Percentiles rank a stretch among this genome's conserved stretches.
Conservation (phyloP, 169 alveolate species). For the Eimeria maxima region DNA sequence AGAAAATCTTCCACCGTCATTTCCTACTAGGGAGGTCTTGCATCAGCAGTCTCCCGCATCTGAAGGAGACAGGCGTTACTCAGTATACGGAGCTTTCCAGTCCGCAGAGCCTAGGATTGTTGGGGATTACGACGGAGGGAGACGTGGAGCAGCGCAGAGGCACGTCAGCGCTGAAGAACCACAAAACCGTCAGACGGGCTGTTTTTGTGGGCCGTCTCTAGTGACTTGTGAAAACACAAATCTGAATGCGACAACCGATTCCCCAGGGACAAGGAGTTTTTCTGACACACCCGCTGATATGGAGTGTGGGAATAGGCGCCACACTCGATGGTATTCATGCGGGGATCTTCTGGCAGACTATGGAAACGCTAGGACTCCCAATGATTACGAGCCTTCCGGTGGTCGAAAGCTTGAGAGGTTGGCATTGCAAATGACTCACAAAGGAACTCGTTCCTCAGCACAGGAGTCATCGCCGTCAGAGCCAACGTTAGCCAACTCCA, state of each 20-base stretch:
- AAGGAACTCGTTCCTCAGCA: neutral
- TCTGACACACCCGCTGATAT: neutral
- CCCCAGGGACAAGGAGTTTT: constrained; percentile 1
- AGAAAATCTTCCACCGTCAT: neutral
- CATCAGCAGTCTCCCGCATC: neutral
- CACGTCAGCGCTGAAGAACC: neutral
- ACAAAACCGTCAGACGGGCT: neutral
- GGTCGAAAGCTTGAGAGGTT: neutral
- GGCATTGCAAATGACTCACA: neutral
- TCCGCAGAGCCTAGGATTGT: neutral
- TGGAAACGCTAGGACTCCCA: neutral
- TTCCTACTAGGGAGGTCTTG: neutral
- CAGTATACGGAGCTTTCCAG: neutral
- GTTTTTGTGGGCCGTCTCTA: neutral
- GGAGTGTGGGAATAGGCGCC: neutral
- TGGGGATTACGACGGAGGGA: neutral
- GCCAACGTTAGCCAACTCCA: neutral
- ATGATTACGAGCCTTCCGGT: neutral
- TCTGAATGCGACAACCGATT: neutral
- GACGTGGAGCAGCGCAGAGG: neutral
- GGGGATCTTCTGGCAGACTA: neutral
- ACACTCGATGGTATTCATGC: neutral
- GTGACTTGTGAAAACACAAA: neutral
- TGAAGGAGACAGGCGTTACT: neutral
- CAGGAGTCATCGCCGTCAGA: neutral